Evolutionary conservation across 2,329 filamentous ascomycete genomes (phyloP).

Genomic region (Botrytis elliptica): DNA sequence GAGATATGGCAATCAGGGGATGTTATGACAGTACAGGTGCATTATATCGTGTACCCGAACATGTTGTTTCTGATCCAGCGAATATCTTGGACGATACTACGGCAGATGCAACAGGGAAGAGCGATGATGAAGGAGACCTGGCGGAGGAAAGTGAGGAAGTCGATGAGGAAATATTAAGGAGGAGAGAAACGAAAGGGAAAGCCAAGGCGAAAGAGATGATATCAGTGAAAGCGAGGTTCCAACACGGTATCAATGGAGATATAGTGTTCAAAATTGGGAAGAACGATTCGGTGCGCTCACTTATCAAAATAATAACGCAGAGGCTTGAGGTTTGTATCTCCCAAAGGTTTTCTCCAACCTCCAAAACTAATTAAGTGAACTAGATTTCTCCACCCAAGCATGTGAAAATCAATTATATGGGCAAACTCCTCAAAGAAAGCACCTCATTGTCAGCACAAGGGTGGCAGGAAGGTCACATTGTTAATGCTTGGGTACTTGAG

Average conservation of each 20-base stretch:
- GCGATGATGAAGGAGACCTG: slow-evolving; percentile 27
- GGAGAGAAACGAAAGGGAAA: slow-evolving; percentile 49
- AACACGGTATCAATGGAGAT: slow-evolving; percentile 56
- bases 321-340: slow-evolving; percentile 58
- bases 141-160: slow-evolving; percentile 31
- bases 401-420: slow-evolving; percentile 76
- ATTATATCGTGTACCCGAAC: slow-evolving; percentile 67
- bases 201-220: slow-evolving; percentile 34
- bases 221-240: slow-evolving; percentile 32
- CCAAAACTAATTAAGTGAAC: slow-evolving; percentile 12
- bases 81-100: slow-evolving; percentile 19
- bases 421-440: slow-evolving; percentile 72
- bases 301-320: slow-evolving; percentile 62
- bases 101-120: slow-evolving; percentile 39
- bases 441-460: slow-evolving; percentile 65
- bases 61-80: slow-evolving; percentile 59
- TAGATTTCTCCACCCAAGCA: slow-evolving; percentile 56
- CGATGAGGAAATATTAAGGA: slow-evolving; percentile 46
- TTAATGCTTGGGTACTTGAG: slow-evolving; percentile 57
- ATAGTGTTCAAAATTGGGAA: slow-evolving; percentile 57
- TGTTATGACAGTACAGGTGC: slow-evolving; percentile 70
- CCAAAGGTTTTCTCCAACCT: background rate
- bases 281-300: slow-evolving; percentile 60
- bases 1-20: slow-evolving; percentile 64
- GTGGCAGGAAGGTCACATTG: slow-evolving; percentile 71